Evolutionary conservation across 2,329 filamentous ascomycete species (phyloP).

Genomic region (Trichoderma hamatum): DNA sequence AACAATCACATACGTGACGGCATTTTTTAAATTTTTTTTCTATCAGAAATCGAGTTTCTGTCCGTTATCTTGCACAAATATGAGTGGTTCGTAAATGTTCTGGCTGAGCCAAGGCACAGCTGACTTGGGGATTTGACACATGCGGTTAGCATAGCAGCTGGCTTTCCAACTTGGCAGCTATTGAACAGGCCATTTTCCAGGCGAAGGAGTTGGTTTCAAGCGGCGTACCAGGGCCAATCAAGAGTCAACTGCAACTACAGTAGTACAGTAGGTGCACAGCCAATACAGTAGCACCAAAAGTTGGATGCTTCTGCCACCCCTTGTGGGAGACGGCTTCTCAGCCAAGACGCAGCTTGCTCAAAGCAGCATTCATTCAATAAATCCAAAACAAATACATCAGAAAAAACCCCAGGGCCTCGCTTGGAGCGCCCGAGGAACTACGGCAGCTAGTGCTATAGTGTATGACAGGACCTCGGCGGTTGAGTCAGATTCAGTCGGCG

Average conservation of each 20-base stretch:
- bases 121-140: background rate
- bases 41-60: background rate
- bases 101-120: background rate
- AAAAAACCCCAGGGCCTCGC: conserved; percentile 3
- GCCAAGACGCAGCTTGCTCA: conserved; percentile 1
- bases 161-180: background rate
- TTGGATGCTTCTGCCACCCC: background rate
- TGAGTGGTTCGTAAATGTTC: background rate
- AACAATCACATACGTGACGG: background rate
- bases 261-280: background rate
- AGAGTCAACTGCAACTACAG: background rate
- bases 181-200: background rate
- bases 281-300: background rate
- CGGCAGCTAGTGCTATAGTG: conserved; percentile 9
- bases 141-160: background rate
- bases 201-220: background rate
- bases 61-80: background rate
- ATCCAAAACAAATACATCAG: background rate
- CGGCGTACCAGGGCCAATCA: conserved; percentile 4
- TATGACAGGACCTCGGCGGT: background rate
- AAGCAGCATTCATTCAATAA: background rate
- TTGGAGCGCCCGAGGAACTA: conserved; percentile 12
- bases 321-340: background rate
- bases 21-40: background rate
- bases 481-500: background rate